Conservation (phyloP, 371 early-diverging fungal genomes). For the Mucor indicus region DNA sequence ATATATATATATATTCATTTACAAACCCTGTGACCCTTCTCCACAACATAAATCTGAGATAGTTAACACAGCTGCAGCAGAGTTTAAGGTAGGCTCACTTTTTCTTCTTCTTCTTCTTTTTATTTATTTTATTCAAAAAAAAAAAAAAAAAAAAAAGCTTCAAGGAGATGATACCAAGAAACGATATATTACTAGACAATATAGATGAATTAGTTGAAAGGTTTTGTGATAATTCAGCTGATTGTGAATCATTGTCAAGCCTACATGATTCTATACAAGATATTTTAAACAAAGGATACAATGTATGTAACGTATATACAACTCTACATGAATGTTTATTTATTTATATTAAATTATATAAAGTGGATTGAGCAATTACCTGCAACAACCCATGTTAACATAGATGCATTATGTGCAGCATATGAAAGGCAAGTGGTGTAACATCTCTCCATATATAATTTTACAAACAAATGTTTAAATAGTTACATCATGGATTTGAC, state of each 20-base stretch:
- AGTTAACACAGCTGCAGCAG: no score
- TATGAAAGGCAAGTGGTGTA: constrained; percentile 49
- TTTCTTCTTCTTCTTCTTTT: background rate
- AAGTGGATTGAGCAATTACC: background rate
- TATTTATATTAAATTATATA: background rate
- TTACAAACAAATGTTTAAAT: background rate
- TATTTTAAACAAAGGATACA: constrained; percentile 14
- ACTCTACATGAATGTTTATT: background rate
- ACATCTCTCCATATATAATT: background rate
- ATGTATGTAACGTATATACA: constrained; percentile 1
- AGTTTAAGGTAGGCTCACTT: no score
- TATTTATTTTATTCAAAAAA: no score
- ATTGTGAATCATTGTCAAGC: constrained; percentile 7
- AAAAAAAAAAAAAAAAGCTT: no score
- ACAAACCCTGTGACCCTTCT: constrained; percentile 8
- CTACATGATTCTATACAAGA: constrained; percentile 13
- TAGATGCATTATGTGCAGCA: constrained; percentile 27
- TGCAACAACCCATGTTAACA: constrained; percentile 13
- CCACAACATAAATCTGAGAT: no score
- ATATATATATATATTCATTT: no score
- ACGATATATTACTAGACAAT: background rate
- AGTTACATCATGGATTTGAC: constrained; percentile 55
- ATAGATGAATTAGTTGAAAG: constrained; percentile 10
- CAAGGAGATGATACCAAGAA: constrained; percentile 5
- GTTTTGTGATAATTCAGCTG: constrained; percentile 17